These are phyloP conservation scores for Amphirosellinia nigrospora DNA, from an alignment of 495 filamentous ascomycete species.

Conservation along the genomic window DNA sequence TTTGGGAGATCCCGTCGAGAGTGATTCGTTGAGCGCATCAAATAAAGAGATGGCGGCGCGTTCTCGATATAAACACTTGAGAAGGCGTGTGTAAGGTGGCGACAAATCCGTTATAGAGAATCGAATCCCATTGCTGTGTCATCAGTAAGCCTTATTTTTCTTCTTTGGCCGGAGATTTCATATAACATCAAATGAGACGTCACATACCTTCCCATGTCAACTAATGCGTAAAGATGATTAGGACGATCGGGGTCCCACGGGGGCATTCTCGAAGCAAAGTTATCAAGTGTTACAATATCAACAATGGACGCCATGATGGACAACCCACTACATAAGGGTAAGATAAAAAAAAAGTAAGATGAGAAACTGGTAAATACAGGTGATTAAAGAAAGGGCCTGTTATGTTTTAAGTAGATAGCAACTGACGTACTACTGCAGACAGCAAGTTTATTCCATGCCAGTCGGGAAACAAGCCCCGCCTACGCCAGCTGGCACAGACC, in stretches of 20 bases:
- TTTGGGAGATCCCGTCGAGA: slow-evolving; percentile 49
- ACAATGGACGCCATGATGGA: slow-evolving; percentile 33
- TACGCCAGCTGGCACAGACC: slow-evolving; percentile 14
- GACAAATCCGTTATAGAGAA: slow-evolving; percentile 87
- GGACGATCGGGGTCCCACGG: slow-evolving; percentile 47
- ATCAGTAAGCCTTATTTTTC: slow-evolving; percentile 10
- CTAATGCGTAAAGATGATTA: slow-evolving; percentile 62
- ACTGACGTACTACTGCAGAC: not conserved
- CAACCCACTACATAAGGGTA: not conserved
- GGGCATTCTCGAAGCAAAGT: slow-evolving; percentile 56
- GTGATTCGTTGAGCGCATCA: slow-evolving; percentile 69
- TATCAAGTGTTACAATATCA: slow-evolving; percentile 57
- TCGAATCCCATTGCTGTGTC: slow-evolving; percentile 85
- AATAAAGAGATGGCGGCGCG: slow-evolving; percentile 87
- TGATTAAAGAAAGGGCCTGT: not conserved
- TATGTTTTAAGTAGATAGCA: not conserved
- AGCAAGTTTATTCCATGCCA: not conserved
- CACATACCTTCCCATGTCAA: slow-evolving; percentile 77
- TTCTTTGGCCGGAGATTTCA: not conserved
- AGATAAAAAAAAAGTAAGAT: not conserved
- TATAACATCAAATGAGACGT: not conserved
- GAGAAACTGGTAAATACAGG: not conserved
- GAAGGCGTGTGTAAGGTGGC: slow-evolving; percentile 69
- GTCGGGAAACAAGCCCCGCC: slow-evolving; percentile 9
- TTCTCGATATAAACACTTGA: slow-evolving; percentile 78